Base-by-base conservation (phyloP, 2,329 filamentous ascomycete species). In the Sclerotinia minor region DNA sequence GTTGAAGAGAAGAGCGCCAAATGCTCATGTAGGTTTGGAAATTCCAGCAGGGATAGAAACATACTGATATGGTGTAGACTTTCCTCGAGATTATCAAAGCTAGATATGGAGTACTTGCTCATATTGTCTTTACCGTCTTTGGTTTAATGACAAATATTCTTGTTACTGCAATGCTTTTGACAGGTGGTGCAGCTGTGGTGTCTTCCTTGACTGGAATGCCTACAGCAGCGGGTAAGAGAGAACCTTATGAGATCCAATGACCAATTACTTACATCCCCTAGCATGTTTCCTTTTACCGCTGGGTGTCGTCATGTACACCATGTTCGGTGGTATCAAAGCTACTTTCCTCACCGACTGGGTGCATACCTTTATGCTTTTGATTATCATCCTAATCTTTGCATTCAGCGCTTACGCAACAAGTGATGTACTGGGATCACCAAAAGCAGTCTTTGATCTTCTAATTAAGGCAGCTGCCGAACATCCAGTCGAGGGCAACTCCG, bases 91-190 rank as follows among this genome's bases (percentile, higher is more conserved):
- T 92, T 60, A 91, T 96, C 74, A 86, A 86, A 68, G 92, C 92
- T 29, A 86, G 92, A 70, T 96, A 96, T 79, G 92, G 93, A 45
- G 81, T 83, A 6, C 75, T 80, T 29, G 88, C 91, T 0, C 93
- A 97, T 75, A 80, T 88, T 8, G 90, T 93, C 2, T 97, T 92
- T 77, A 91, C 93, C 71, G 83, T 90, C 2, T 96, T 96, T 71
- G 92, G 90, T 41, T 81, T 95, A 21, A 89, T 91, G 79, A 96
- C 92, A 47, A 94, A 95, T 75, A 91, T 96, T 53, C 83, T 96
- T 5, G 93, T 97, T 44, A 94, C 92, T 1, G 88, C 92, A 60
- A 96, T 96, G 92, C 81, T 97, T 61, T 85, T 97, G 70, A 92
- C 92, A 24, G 93, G 94, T 69, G 93, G 92, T 53, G 87, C 88